phyloP scores from a whole-genome alignment of 2,329 filamentous ascomycete genomes.

The Incumbomyces lentus region DNA sequence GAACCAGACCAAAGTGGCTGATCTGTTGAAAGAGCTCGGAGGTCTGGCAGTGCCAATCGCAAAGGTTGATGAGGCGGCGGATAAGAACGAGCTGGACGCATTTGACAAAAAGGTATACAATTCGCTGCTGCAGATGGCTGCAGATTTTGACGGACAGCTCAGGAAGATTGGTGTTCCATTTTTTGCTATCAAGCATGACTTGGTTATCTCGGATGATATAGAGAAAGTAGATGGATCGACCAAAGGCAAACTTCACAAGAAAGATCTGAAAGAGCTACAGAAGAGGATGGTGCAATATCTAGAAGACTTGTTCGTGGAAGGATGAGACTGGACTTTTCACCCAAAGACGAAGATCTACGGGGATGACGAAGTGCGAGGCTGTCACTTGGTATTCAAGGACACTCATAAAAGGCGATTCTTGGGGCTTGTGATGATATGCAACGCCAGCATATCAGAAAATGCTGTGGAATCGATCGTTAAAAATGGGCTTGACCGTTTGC shows the following conservation, averaged over 20 bases:
- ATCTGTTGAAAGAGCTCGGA: conserved; percentile 35
- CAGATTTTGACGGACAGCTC: conserved; percentile 46
- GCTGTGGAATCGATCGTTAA: too few species aligned
- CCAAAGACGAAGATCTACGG: too few species aligned
- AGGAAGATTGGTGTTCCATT: conserved; percentile 51
- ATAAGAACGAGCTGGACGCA: conserved; percentile 44
- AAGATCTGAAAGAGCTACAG: conserved; percentile 36
- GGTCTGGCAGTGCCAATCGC: conserved; percentile 10
- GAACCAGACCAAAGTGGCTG: conserved; percentile 44
- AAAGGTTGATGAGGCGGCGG: conserved; percentile 24
- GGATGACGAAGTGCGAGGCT: too few species aligned
- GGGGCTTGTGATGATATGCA: too few species aligned
- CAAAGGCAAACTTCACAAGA: conserved; percentile 27
- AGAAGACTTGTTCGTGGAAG: conserved; percentile 38
- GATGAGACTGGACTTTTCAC: conserved; percentile 7
- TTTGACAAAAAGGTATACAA: conserved; percentile 55
- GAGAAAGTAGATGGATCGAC: conserved; percentile 12
- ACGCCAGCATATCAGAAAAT: too few species aligned
- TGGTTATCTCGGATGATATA: conserved; percentile 28
- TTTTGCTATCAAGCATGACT: conserved; percentile 41
- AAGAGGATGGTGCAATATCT: conserved; percentile 40
- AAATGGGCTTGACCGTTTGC: too few species aligned
- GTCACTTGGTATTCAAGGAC: too few species aligned
- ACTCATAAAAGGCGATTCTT: too few species aligned
- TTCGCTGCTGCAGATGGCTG: conserved; percentile 49